Percentiles rank a stretch among this genome's conserved stretches.
phyloP scores from a whole-genome alignment of 2,329 filamentous ascomycete genomes.

The Emmonsia crescens region DNA sequence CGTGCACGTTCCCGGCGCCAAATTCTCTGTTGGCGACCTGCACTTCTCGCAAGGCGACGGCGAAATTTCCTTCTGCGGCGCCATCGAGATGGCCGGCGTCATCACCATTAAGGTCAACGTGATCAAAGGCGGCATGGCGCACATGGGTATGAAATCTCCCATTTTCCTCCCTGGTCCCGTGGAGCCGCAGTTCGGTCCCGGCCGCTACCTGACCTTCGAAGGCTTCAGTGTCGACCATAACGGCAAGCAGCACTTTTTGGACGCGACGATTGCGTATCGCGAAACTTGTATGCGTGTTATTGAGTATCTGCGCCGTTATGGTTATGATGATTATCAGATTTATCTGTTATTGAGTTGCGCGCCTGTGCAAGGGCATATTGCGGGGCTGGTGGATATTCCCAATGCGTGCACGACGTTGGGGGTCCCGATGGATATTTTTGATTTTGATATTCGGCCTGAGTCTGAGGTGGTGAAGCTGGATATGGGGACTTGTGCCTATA shows the following conservation, averaged over 20 bases:
- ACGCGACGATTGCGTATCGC: conserved; percentile 75
- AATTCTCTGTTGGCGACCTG: conserved; percentile 81
- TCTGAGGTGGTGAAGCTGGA: conserved; percentile 51
- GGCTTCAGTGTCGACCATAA: conserved; percentile 82
- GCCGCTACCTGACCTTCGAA: conserved; percentile 73
- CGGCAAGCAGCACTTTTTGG: conserved; percentile 82
- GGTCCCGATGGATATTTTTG: conserved; percentile 86
- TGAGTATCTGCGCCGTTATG: conserved; percentile 68
- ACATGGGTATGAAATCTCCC: conserved; percentile 67
- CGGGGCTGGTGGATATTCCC: conserved; percentile 81
- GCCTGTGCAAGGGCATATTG: conserved; percentile 77
- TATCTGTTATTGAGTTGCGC: conserved; percentile 79
- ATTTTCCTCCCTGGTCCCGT: conserved; percentile 82
- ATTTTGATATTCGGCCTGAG: conserved; percentile 75
- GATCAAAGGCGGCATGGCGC: conserved; percentile 66
- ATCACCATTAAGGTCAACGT: conserved; percentile 87
- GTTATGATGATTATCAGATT: conserved; percentile 62
- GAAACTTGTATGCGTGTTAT: conserved; percentile 69
- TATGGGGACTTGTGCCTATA: conserved; percentile 61
- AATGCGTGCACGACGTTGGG: conserved; percentile 86
- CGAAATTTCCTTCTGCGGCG: conserved; percentile 79
- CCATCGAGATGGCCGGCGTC: conserved; percentile 87
- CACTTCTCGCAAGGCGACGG: conserved; percentile 85
- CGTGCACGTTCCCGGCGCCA: conserved; percentile 74
- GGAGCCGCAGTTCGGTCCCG: conserved; percentile 76